phyloP scores from a whole-genome alignment of 228 moss, liverwort and hornwort genomes.

The Sphagnum magellanicum region DNA sequence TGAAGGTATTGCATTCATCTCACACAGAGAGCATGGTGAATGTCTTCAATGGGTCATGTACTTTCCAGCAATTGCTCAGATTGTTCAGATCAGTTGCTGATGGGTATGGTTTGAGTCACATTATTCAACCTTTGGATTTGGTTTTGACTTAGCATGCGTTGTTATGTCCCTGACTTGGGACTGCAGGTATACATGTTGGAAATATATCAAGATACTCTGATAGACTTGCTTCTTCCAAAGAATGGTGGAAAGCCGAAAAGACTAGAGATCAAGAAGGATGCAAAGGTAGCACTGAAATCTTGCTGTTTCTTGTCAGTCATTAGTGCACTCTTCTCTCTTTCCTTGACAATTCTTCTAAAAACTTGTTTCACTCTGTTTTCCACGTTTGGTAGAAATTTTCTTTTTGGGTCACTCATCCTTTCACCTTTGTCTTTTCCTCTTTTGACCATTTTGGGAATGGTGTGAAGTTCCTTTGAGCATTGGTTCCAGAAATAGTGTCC shows the following conservation, averaged over 20 bases:
- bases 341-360: neutral
- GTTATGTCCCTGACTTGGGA: neutral
- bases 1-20: constrained; percentile 33
- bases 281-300: constrained; percentile 22
- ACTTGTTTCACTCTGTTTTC: neutral
- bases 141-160: neutral
- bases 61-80: neutral
- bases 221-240: constrained; percentile 52
- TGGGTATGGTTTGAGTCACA: too few relatives aligned
- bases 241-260: constrained; percentile 37
- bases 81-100: too few relatives aligned
- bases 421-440: too few relatives aligned
- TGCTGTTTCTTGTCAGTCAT: neutral
- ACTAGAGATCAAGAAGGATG: constrained; percentile 61
- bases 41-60: neutral
- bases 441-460: too few relatives aligned
- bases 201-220: constrained; percentile 64
- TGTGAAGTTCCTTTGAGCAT: too few relatives aligned
- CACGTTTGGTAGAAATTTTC: neutral
- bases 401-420: too few relatives aligned
- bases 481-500: too few relatives aligned
- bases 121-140: neutral
- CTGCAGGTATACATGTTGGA: constrained; percentile 61
- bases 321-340: neutral
- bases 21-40: too few relatives aligned